These are phyloP conservation scores for Teunomyces pallodes DNA, from an alignment of 805 yeast species.

Conservation along the genomic window DNA sequence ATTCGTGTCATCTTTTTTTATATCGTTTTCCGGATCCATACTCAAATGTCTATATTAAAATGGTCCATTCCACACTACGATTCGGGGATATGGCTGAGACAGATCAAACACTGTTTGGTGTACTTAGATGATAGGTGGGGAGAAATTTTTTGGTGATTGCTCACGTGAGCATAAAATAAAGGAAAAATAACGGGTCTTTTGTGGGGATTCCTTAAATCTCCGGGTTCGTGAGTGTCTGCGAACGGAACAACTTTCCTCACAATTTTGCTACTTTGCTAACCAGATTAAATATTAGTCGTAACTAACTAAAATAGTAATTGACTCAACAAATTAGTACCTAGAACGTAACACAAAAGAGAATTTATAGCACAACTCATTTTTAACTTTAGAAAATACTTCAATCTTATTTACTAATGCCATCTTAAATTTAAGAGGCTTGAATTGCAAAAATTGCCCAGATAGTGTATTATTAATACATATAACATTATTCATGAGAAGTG, in stretches of 20 bases:
- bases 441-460: too few species aligned
- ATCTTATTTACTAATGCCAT: too few species aligned
- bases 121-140: background rate
- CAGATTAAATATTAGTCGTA: too few species aligned
- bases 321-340: background rate
- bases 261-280: too few species aligned
- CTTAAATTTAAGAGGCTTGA: too few species aligned
- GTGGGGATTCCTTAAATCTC: constrained; percentile 2
- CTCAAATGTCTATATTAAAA: background rate
- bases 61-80: constrained; percentile 1
- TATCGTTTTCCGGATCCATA: background rate
- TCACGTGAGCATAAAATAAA: background rate
- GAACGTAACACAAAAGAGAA: background rate
- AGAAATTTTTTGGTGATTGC: constrained; percentile 2
- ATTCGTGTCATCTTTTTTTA: background rate
- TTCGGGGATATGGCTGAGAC: background rate
- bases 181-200: background rate
- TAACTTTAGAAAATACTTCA: too few species aligned
- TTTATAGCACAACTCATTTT: too few species aligned
- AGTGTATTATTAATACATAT: too few species aligned
- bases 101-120: background rate
- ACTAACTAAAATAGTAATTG: too few species aligned
- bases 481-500: too few species aligned
- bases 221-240: background rate
- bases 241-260: too few species aligned